A percentile compares a stretch with the other conserved stretches of the same genome.
These are phyloP conservation scores for Artemisia argyi DNA, from an alignment of 129 eudicot species.

Conservation along the genomic window DNA sequence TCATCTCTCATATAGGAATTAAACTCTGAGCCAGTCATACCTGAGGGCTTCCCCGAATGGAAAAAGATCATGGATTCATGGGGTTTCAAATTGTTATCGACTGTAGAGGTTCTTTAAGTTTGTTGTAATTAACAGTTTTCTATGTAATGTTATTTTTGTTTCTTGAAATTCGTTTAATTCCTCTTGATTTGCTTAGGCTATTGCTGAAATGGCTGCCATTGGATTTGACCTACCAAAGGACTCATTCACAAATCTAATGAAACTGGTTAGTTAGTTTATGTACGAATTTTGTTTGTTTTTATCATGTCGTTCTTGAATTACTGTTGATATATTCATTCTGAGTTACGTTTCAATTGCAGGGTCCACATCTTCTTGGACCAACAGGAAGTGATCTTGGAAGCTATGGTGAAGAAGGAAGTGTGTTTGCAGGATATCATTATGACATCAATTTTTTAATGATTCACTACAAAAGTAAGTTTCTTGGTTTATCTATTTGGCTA, in stretches of 20 bases:
- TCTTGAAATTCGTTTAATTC: not conserved
- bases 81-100: slow-evolving; percentile 86
- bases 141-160: not conserved
- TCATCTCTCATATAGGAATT: slow-evolving; percentile 52
- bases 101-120: slow-evolving; percentile 50
- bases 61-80: slow-evolving; percentile 81
- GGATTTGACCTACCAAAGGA: slow-evolving; percentile 83
- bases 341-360: slow-evolving; percentile 38
- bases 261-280: slow-evolving; percentile 41
- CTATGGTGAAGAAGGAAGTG: slow-evolving; percentile 79
- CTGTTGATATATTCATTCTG: not conserved
- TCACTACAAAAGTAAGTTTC: slow-evolving; percentile 87
- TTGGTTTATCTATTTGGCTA: slow-evolving; percentile 87
- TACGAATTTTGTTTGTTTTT: not conserved
- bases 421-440: slow-evolving; percentile 93
- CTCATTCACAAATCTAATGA: slow-evolving; percentile 87
- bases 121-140: not conserved
- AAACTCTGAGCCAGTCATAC: slow-evolving; percentile 86
- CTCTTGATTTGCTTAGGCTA: slow-evolving; percentile 46
- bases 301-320: no score
- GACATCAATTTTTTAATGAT: slow-evolving; percentile 92
- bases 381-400: slow-evolving; percentile 82
- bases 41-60: slow-evolving; percentile 88
- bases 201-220: slow-evolving; percentile 95
- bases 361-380: slow-evolving; percentile 98